These are phyloP conservation scores for Salix purpurea DNA, from an alignment of 345 rosid genomes.

Conservation along the genomic window DNA sequence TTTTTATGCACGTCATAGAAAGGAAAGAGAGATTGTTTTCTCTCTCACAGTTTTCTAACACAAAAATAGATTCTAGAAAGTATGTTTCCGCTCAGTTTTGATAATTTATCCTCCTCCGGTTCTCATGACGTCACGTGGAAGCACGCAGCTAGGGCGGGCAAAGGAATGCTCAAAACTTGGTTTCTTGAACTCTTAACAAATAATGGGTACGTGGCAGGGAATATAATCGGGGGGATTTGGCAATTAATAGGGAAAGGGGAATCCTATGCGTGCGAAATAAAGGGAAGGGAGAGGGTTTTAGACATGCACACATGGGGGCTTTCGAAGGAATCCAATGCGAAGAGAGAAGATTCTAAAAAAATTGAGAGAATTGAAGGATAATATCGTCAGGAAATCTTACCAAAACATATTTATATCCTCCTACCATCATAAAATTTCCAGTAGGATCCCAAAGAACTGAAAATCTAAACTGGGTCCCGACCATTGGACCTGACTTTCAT, in stretches of 20 bases:
- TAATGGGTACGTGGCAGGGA: neutral
- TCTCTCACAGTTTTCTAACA: too few species aligned
- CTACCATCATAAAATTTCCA: neutral
- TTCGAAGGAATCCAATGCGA: constrained; percentile 31
- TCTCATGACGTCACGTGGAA: neutral
- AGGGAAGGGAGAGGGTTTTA: neutral
- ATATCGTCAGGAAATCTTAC: neutral
- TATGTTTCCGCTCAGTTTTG: too few species aligned
- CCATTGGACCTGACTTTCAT: neutral
- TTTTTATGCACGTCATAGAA: too few species aligned
- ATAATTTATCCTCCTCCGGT: too few species aligned
- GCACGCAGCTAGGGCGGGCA: neutral
- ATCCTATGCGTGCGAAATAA: constrained; percentile 33
- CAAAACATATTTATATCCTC: neutral
- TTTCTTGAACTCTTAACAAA: constrained; percentile 6
- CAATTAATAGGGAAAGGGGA: constrained; percentile 13
- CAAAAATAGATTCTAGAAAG: too few species aligned
- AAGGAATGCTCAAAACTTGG: neutral
- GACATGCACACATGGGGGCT: constrained; percentile 31
- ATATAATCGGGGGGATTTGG: constrained; percentile 6
- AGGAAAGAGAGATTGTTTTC: too few species aligned
- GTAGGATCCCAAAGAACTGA: neutral
- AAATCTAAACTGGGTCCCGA: neutral
- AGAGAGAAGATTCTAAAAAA: neutral
- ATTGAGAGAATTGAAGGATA: neutral